phyloP scores from a whole-genome alignment of 2,329 filamentous ascomycete species.

The Trichoderma guizhouense region DNA sequence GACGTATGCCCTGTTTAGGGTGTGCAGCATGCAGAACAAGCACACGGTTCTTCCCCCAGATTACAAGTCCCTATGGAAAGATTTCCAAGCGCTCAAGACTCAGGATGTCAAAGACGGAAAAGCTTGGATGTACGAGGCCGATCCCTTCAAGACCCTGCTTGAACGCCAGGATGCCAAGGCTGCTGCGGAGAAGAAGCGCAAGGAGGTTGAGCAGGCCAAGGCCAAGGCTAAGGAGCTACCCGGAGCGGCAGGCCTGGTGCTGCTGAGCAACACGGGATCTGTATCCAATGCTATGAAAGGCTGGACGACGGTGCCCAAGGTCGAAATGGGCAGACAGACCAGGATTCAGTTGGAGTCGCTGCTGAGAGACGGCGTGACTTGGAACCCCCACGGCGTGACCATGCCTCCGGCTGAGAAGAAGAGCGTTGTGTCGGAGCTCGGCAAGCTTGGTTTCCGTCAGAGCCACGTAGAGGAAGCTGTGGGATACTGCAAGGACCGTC shows the following conservation, averaged over 20 bases:
- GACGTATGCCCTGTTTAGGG: constrained; percentile 83
- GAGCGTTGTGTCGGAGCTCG: constrained; percentile 68
- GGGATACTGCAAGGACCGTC: constrained; percentile 81
- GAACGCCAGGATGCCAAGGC: constrained; percentile 77
- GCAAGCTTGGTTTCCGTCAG: constrained; percentile 76
- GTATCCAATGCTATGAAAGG: constrained; percentile 58
- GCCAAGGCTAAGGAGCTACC: constrained; percentile 65
- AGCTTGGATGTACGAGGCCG: constrained; percentile 90
- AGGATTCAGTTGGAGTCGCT: constrained; percentile 75
- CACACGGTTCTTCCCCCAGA: constrained; percentile 91
- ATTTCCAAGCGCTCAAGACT: constrained; percentile 79
- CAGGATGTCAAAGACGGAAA: constrained; percentile 73
- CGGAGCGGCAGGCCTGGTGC: constrained; percentile 53
- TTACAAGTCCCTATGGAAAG: constrained; percentile 88
- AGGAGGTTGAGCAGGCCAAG: constrained; percentile 64
- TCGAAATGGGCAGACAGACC: constrained; percentile 86
- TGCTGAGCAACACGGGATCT: constrained; percentile 44
- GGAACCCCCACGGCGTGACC: constrained; percentile 76
- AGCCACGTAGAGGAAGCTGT: constrained; percentile 89
- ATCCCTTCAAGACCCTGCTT: constrained; percentile 79
- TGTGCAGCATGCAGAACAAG: constrained; percentile 93
- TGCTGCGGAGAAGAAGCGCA: constrained; percentile 73
- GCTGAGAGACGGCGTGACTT: constrained; percentile 72
- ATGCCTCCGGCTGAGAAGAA: constrained; percentile 58
- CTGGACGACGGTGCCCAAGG: constrained; percentile 82